Conservation (phyloP, 345 rosid genomes). For the Noccaea caerulescens region DNA sequence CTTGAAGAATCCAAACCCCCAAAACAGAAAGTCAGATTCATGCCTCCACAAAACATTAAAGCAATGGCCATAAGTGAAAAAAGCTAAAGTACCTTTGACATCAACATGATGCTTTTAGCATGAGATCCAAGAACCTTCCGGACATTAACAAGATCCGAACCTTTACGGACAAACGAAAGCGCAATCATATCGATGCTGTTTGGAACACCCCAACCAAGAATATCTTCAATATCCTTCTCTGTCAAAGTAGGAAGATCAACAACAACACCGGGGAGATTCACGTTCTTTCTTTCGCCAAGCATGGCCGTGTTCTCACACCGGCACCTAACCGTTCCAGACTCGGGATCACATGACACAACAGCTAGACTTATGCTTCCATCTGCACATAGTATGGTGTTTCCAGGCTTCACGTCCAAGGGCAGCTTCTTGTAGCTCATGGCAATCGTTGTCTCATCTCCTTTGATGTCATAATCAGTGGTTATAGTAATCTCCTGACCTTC, state of each 20-base stretch:
- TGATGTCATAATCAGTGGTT: slow-evolving; percentile 75
- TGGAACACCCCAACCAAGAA: slow-evolving; percentile 84
- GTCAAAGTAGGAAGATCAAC: slow-evolving; percentile 92
- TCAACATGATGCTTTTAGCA: slow-evolving; percentile 70
- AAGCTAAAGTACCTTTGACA: slow-evolving; percentile 71
- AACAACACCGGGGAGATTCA: slow-evolving; percentile 90
- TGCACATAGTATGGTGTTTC: slow-evolving; percentile 76
- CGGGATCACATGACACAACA: slow-evolving; percentile 72
- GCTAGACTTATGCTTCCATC: slow-evolving; percentile 83
- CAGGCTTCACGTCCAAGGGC: slow-evolving; percentile 74
- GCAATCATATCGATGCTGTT: slow-evolving; percentile 88
- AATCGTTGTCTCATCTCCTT: slow-evolving; percentile 69
- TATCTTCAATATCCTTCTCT: slow-evolving; percentile 87
- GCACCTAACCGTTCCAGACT: slow-evolving; percentile 79
- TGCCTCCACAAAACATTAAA: not conserved
- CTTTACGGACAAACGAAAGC: slow-evolving; percentile 91
- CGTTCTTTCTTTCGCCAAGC: slow-evolving; percentile 94
- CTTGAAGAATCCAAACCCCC: slow-evolving; percentile 40
- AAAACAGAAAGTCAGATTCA: slow-evolving; percentile 13
- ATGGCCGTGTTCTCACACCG: slow-evolving; percentile 81
- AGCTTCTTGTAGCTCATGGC: slow-evolving; percentile 93
- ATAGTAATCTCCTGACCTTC: slow-evolving; percentile 69
- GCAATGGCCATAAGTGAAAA: slow-evolving; percentile 3
- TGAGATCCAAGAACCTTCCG: slow-evolving; percentile 83
- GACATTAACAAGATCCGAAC: slow-evolving; percentile 86